Conservation (phyloP, 1,284 basidiomycete genomes). For the Tilletia caries region DNA sequence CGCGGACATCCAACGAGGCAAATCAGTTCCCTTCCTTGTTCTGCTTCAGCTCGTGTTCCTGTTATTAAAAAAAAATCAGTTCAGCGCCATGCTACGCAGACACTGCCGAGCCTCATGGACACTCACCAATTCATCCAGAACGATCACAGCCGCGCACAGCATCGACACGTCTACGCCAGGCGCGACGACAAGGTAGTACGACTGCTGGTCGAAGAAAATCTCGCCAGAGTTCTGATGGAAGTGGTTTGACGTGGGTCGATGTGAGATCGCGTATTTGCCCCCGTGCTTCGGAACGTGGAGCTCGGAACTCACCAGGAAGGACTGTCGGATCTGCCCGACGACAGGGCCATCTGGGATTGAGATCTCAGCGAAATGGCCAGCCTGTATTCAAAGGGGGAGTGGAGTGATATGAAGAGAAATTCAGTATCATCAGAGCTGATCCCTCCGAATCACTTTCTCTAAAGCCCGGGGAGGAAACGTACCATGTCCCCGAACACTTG, state of each 20-base stretch:
- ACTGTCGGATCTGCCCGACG: slow-evolving; percentile 1
- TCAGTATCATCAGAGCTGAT: too few relatives aligned
- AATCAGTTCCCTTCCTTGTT: background rate
- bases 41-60: slow-evolving; percentile 8
- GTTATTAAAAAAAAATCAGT: background rate
- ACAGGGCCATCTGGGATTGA: slow-evolving; percentile 1
- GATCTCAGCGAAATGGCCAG: background rate
- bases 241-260: too few relatives aligned
- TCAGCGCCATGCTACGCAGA: background rate
- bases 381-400: too few relatives aligned
- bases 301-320: background rate
- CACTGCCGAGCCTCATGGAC: too few relatives aligned
- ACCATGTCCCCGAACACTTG: background rate
- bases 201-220: background rate
- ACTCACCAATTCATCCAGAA: slow-evolving; percentile 1
- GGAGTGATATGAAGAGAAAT: too few relatives aligned
- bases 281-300: too few relatives aligned
- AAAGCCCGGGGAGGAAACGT: too few relatives aligned
- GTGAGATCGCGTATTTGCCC: too few relatives aligned
- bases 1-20: background rate
- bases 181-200: slow-evolving; percentile 3
- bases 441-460: too few relatives aligned
- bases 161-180: slow-evolving; percentile 5
- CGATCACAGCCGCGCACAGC: background rate
- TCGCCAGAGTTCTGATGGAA: background rate